Percentiles rank a stretch among this genome's conserved stretches.
Conservation (phyloP, 306 rosid species). For the Gastrolobium bilobum region DNA sequence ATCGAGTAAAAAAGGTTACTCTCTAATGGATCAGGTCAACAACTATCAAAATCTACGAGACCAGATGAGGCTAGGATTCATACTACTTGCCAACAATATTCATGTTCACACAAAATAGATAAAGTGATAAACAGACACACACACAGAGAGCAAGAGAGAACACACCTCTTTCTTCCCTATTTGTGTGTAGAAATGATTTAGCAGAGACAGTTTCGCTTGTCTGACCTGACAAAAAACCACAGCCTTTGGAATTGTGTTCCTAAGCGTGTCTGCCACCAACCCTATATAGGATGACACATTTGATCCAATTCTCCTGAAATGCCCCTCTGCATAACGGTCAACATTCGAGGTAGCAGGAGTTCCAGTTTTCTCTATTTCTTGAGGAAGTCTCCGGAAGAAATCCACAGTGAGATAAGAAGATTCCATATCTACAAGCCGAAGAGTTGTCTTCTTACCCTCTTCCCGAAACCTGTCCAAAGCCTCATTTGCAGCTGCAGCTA, state of each 20-base stretch:
- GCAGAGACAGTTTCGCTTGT: slow-evolving; percentile 87
- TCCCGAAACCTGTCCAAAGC: slow-evolving; percentile 91
- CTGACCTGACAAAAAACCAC: slow-evolving; percentile 65
- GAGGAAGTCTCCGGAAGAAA: slow-evolving; percentile 93
- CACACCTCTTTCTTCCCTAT: slow-evolving; percentile 94
- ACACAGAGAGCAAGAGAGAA: slow-evolving; percentile 21
- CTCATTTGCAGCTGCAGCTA: slow-evolving; percentile 80
- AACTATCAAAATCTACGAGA: background rate
- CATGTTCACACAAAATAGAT: background rate
- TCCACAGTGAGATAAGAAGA: slow-evolving; percentile 93
- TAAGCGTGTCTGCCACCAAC: slow-evolving; percentile 89
- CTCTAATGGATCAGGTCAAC: background rate
- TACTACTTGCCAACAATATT: background rate
- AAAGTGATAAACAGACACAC: background rate
- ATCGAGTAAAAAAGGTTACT: background rate
- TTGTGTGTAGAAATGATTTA: slow-evolving; percentile 79
- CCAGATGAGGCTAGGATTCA: background rate
- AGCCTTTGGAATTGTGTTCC: slow-evolving; percentile 56
- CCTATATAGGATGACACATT: slow-evolving; percentile 90
- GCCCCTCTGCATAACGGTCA: slow-evolving; percentile 81
- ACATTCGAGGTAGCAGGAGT: slow-evolving; percentile 55
- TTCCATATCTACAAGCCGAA: slow-evolving; percentile 97
- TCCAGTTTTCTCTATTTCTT: slow-evolving; percentile 76
- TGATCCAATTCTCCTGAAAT: slow-evolving; percentile 85
- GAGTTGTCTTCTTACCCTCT: slow-evolving; percentile 80